phyloP scores from a whole-genome alignment of 257 asterid genomes.

The Solanum etuberosum region DNA sequence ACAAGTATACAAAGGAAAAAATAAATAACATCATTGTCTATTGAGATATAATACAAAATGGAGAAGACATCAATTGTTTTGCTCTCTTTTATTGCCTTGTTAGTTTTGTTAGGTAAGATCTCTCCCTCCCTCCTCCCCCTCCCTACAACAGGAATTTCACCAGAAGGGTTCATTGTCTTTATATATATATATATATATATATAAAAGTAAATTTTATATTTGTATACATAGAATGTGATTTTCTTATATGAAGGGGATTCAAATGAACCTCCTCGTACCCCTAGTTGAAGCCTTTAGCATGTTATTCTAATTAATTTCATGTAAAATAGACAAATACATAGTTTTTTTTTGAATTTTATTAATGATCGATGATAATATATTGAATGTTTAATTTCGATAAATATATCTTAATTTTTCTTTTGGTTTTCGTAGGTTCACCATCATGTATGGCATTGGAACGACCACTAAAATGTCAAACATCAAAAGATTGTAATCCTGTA shows the following conservation, averaged over 20 bases:
- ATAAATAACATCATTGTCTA: neutral
- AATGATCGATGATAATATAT: neutral
- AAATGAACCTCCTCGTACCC: neutral
- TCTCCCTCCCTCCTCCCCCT: fast-evolving
- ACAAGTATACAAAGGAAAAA: neutral
- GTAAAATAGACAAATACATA: neutral
- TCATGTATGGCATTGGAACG: neutral
- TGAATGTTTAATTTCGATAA: neutral
- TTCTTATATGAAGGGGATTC: too few relatives aligned
- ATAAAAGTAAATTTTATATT: too few relatives aligned
- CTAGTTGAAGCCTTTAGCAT: neutral
- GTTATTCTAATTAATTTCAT: neutral
- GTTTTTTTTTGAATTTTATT: neutral
- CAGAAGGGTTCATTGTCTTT: too few relatives aligned
- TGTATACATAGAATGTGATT: neutral
- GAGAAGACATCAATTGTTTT: neutral
- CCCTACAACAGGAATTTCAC: too few relatives aligned
- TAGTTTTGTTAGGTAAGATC: neutral
- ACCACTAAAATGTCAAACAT: neutral
- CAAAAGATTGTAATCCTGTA: neutral
- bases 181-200: too few relatives aligned
- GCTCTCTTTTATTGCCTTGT: neutral
- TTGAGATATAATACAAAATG: neutral
- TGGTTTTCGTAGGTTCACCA: neutral
- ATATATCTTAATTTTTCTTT: neutral